Percentiles rank a stretch among this genome's conserved stretches.
Conservation (phyloP, 179 eudicot species). For the Beta corolliflora region DNA sequence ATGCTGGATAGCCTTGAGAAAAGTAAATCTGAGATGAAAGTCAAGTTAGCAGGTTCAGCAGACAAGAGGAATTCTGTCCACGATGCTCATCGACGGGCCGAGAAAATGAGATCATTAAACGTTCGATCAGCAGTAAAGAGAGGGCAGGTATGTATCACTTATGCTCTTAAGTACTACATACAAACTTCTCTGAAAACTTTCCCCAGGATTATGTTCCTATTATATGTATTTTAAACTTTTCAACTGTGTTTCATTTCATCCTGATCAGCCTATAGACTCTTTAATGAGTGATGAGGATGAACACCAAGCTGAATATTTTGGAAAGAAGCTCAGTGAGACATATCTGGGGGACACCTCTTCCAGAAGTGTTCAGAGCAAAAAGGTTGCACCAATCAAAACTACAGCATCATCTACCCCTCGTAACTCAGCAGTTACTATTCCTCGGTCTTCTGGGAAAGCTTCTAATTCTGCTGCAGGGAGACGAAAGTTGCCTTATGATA, state of each 20-base stretch:
- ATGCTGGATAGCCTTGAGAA: conserved; percentile 80
- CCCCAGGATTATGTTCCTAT: background rate
- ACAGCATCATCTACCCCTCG: conserved; percentile 64
- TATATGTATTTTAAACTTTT: background rate
- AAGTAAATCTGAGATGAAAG: conserved; percentile 75
- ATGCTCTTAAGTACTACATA: conserved; percentile 20
- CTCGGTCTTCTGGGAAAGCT: conserved; percentile 61
- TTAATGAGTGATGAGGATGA: conserved; percentile 70
- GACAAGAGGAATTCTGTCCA: conserved; percentile 49
- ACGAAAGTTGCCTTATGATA: conserved; percentile 72
- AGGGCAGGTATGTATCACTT: conserved; percentile 62
- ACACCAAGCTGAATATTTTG: conserved; percentile 53
- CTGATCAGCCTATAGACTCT: conserved; percentile 53
- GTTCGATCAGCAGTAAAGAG: conserved; percentile 47
- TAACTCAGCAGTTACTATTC: conserved; percentile 45
- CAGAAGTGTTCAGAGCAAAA: conserved; percentile 55
- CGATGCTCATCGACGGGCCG: conserved; percentile 63
- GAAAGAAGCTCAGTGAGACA: conserved; percentile 45
- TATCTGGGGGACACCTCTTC: conserved; percentile 49
- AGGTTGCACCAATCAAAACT: conserved; percentile 45
- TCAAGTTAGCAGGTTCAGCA: conserved; percentile 61
- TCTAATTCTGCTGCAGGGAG: conserved; percentile 55
- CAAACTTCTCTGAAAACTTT: background rate
- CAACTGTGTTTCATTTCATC: conserved; percentile 2
- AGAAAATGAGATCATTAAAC: conserved; percentile 68